Evolutionary conservation across 2,329 filamentous ascomycete genomes (phyloP), one percentile per base, ranked within the genome.

Genomic region (Orbilia oligospora): DNA sequence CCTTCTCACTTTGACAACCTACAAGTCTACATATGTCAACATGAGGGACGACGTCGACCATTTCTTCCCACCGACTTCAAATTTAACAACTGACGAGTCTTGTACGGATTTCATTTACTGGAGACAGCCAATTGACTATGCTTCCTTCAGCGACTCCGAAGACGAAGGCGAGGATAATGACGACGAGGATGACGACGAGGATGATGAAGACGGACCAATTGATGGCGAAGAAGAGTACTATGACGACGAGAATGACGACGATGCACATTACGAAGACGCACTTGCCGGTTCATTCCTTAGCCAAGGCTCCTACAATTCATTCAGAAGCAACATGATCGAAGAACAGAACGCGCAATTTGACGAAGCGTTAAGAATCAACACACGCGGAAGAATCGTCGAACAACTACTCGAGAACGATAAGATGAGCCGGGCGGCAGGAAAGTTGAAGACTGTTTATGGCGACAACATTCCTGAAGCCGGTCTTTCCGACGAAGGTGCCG

Each of bases 91-190:
- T 20, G 95, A 94, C 12, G 96, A 98, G 84, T 92, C 97, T 72
- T 99, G 93, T 83, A 99, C 96, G 0, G 96, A 99, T 84, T 99
- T 99, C 85, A 95, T 91, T 72, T 99, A 97, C 85, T 99, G 96
- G 96, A 89, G 97, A 80, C 92, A 97, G 80, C 88, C 88, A 58
- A 88, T 95, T 16, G 93, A 97, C 64, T 85, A 97, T 27, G 92
- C 94, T 49, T 93, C 97, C 68, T 98, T 98, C 82, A 94, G 96
- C 79, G 90, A 88, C 36, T 88, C 89, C 80, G 86, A 85, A 3
- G 87, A 86, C 51, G 84, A 84, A 1, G 83, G 85, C 2, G 88
- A 88, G 0, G 88, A 87, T 5, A 87, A 88, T 0, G 87, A 88
- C 6, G 48, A 51, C 20, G 48, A 51, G 0, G 48, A 88, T 8